These are phyloP conservation scores for Urochloa ruziziensis DNA, from an alignment of 176 grass and related monocot genomes.

Conservation along the genomic window DNA sequence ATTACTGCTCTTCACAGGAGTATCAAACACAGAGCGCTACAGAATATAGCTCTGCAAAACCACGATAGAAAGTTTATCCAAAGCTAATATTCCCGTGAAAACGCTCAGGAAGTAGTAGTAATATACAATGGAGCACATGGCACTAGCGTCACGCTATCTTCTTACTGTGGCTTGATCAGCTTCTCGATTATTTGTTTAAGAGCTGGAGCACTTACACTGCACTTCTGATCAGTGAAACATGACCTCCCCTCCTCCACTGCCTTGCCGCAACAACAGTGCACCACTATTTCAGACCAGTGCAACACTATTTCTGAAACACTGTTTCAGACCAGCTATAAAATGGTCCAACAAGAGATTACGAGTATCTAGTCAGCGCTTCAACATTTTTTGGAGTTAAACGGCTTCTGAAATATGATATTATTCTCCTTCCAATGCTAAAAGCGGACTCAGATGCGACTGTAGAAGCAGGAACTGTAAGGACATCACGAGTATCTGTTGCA, in stretches of 20 bases:
- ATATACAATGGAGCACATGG: background rate
- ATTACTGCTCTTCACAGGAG: background rate
- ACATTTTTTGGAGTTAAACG: too few species aligned
- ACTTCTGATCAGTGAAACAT: slow-evolving; percentile 64
- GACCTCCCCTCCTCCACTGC: slow-evolving; percentile 76
- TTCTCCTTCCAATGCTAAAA: background rate
- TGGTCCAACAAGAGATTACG: too few species aligned
- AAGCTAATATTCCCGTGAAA: background rate
- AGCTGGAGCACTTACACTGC: slow-evolving; percentile 52
- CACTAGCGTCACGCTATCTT: background rate
- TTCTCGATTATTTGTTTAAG: slow-evolving; percentile 64
- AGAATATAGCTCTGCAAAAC: background rate
- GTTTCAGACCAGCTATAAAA: too few species aligned
- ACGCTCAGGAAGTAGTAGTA: background rate
- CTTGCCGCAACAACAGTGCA: too few species aligned
- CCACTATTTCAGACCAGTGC: too few species aligned
- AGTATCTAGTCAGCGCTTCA: too few species aligned
- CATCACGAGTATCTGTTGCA: too few species aligned
- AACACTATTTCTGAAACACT: too few species aligned
- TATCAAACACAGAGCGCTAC: background rate
- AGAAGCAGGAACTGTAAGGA: background rate
- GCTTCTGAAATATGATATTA: background rate
- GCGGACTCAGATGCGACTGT: background rate
- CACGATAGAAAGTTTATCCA: background rate
- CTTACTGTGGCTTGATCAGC: slow-evolving; percentile 34